phyloP scores from a whole-genome alignment of 2,329 filamentous ascomycete species.

The Aureobasidium lini region DNA sequence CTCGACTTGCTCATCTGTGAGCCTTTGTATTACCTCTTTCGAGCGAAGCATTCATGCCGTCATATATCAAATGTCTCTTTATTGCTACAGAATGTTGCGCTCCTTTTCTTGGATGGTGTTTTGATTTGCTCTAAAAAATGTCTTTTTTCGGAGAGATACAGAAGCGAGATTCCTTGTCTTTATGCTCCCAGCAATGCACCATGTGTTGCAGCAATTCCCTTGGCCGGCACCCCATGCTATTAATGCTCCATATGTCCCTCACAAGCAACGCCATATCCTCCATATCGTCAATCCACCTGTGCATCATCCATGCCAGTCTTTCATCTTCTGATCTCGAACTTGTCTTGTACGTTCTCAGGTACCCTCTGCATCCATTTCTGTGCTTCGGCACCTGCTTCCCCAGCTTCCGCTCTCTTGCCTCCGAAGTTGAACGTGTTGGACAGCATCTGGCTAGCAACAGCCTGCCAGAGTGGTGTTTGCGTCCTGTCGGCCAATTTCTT shows the following conservation, averaged over 20 bases:
- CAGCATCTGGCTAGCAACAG: constrained; percentile 72
- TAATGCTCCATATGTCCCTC: background rate
- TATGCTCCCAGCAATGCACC: background rate
- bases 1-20: background rate
- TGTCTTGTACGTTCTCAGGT: constrained; percentile 16
- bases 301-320: background rate
- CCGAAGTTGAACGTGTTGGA: constrained; percentile 67
- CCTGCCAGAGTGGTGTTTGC: constrained; percentile 31
- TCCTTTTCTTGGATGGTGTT: background rate
- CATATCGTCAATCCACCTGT: background rate
- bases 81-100: background rate
- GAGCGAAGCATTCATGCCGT: background rate
- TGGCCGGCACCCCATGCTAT: background rate
- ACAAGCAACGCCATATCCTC: background rate
- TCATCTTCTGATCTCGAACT: constrained; percentile 12
- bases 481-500: constrained; percentile 50
- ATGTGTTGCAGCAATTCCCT: background rate
- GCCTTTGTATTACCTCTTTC: background rate
- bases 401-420: constrained; percentile 52
- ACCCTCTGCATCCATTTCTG: constrained; percentile 20
- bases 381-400: constrained; percentile 38
- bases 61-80: constrained; percentile 5
- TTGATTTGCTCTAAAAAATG: background rate
- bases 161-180: background rate
- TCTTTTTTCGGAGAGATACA: background rate